Evolutionary conservation across 1,139 yeast genomes (phyloP), one percentile per base, ranked within the genome.

Genomic region (Kazachstania sp.): DNA sequence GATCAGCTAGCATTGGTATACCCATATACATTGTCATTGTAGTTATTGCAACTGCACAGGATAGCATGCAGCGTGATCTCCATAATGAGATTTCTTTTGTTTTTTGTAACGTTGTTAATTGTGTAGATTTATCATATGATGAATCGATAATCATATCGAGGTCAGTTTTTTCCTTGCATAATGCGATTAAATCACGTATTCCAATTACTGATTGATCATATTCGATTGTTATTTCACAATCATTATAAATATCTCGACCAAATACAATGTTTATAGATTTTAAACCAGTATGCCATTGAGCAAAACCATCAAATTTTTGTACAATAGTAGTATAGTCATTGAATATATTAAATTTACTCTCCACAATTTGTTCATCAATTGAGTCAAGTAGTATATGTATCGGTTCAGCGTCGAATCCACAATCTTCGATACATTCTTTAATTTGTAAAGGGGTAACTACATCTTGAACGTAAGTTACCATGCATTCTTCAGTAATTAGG

Each of bases 41-140:
- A 3, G 55, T 11, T 1, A 53, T 31, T 7, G 65, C 59, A 29
- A 51, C 40, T 4, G 51, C 18, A 28, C 62, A 55, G 2, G 88
- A 66, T 49, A 69, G 72, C 45, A 78, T 51, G 50, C 85, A 76
- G 50, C 74, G 79, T 3, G 62, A 53, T 50, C 71, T 75, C 94
- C 96, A 92, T 56, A 75, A 78, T 44, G 71, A 68, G 38, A 86
- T 82, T 54, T 90, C 97, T 56, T 81, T 79, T 11, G 77, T 73
- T 55, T 86, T 79, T 0, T 87, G 73, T 35, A 92, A 71, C 3
- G 85, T 66, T 41, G 78, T 79, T 37, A 90, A 66, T 64, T 92
- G 97, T 4, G 86, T 51, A 8, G 53, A 43, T 31, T 51, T 54
- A 42, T 56, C 59, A 12, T 49, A 38, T 9, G 50, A 19, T 4